Evolutionary conservation across 768 basidiomycete species (phyloP), one percentile per base, ranked within the genome.

Genomic region (Jaapia argillacea): DNA sequence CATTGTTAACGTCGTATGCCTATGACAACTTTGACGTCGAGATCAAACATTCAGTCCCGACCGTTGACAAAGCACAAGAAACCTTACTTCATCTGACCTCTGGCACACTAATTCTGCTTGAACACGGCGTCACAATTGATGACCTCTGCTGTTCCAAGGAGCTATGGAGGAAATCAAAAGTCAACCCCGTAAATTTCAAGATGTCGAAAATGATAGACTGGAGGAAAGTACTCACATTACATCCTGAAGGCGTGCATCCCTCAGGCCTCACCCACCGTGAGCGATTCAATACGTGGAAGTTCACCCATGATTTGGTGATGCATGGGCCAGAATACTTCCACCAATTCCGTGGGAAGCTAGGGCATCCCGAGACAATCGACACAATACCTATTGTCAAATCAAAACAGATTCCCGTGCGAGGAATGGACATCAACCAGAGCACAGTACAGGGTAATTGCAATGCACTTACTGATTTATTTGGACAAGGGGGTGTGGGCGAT

Each of bases 21-120:
- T 72, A 65, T 22, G 63, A 73, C 45, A 73, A 73, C 49, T 58
- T 71, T 23, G 68, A 73, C 47, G 54, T 70, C 4, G 52, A 65
- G 28, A 46, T 69, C 5, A 58, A 63, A 37, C 42, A 50, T 6
- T 13, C 51, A 0, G 43, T 57, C 5, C 62, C 61, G 0, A 65
- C 62, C 0, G 41, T 59, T 1, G 61, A 71, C 36, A 53, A 58
- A 6, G 16, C 36, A 1, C 40, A 49, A 2, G 51, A 51, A 0
- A 54, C 48, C 1, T 45, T 68, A 3, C 43, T 57, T 2, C 65
- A 67, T 44, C 44, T 64, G 12, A 67, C 68, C 2, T 58, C 68
- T 1, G 64, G 44, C 0, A 53, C 54, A 0, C 35, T 62, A 16
- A 35, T 70, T 21, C 59, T 48, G 13, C 51, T 69, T 3, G 37